Base-by-base conservation (phyloP, 371 early-diverging fungal genomes). In the Amoeboradix gromovi region DNA sequence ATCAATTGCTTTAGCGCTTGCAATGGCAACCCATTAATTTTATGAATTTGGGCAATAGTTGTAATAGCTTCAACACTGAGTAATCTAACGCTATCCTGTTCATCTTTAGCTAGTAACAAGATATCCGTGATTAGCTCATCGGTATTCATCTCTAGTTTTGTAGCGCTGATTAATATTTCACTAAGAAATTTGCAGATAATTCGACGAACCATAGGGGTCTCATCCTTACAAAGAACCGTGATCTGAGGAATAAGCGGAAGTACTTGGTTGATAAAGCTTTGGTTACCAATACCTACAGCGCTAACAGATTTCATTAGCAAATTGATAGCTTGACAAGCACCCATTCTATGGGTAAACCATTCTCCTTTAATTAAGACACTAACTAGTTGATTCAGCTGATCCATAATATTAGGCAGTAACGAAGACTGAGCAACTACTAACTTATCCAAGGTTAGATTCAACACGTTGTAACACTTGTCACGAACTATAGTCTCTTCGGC, bases 151-250 rank as follows among this genome's bases (percentile, higher is more conserved):
- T 29, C 86, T 85, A 74, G 85, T 82, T 68, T 84, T 72, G 66
- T 87, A 76, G 72, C 82, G 76, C 72, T 80, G 81, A 30, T 82
- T 82, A 71, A 91, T 80, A 70, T 79, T 71, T 85, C 84, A 73
- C 78, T 75, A 75, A 69, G 1, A 29, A 16, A 48, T 1, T n/a
- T 68, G 27, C 66, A 69, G 28, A 71, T 29, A n/a, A n/a, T 87
- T 71, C 95, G 83, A 71, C 94, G 85, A 71, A 93, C 94, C 97
- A 97, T 94, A 17, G 97, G 97, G 29, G 93, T 94, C 66, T 91
- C 91, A 75, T 97, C 94, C 71, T 84, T 78, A 74, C 88, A 86
- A 30, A 96, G 83, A 73, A 85, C 83, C 30, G 81, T 81, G 77
- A 72, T 80, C 30, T 76, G 70, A 32, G 78, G 77, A 70, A 17